Base-by-base conservation (phyloP, 2,329 filamentous ascomycete species). In the Coniella lustricola region DNA sequence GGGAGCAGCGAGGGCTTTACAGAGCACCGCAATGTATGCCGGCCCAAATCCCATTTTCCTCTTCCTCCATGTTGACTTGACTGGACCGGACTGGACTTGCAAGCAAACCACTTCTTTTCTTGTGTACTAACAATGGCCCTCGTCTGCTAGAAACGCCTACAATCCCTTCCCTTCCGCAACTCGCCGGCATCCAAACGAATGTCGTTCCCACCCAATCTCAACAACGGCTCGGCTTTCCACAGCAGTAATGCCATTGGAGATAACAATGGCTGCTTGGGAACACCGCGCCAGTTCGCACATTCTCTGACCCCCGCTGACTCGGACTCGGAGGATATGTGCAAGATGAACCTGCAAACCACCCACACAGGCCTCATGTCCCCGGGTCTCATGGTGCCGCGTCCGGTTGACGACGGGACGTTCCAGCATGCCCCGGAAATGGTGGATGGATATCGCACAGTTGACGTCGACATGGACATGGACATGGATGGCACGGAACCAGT, bases 391-490 rank as follows among this genome's bases (percentile, higher is more conserved):
- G 55, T 58, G 46, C 50, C 55, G 10, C 59, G 56, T 7, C 22
- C 16, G 4, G 3, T 48, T 34, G 40, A 32, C 33, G 29, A 46
- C 12, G 43, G 51, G 3, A 18, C 54, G 7, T 46, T 45, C 3
- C 50, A 55, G 37, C 52, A 55, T 32, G 39, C 52, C 7, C 44
- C 50, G 10, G 55, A 54, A 10, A 61, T 42, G 46, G 48, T 62
- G 7, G 67, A 75, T 50, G 60, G 65, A 37, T 53, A 53, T 31
- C 44, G 35, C 32, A 37, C 42, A 35, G 29, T 43, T 13, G 50
- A 52, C 14, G 39, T 45, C 9, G 75, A 77, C 50, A 71, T 74
- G 63, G 72, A 79, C 52, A 75, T 78, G 75, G 67, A 67, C 57
- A 68, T 74, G 47, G 68, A 73, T 50, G 60, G 58, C 14, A 57